phyloP scores from a whole-genome alignment of 2,329 filamentous ascomycete species.

The Teratosphaeria epicoccoides region DNA sequence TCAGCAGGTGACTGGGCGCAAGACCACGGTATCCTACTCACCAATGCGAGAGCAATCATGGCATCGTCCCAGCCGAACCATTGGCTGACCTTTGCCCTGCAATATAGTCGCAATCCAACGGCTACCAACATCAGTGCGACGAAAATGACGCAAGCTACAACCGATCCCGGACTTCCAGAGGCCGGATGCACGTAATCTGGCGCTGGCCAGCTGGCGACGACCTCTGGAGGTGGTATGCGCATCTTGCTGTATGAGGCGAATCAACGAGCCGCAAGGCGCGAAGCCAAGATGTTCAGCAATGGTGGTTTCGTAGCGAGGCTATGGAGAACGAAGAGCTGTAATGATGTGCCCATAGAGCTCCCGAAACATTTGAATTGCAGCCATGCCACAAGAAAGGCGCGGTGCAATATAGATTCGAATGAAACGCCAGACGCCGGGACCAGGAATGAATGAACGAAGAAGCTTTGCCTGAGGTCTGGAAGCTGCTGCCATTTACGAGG shows the following conservation, averaged over 20 bases:
- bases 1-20: slow-evolving; percentile 1
- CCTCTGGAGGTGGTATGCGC: slow-evolving; percentile 19
- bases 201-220: slow-evolving; percentile 28
- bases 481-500: no score
- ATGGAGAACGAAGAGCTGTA: no score
- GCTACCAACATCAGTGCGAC: slow-evolving; percentile 27
- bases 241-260: slow-evolving; percentile 4
- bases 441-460: no score
- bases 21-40: slow-evolving; percentile 11
- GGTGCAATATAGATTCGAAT: no score
- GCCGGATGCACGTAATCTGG: slow-evolving; percentile 34
- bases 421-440: no score
- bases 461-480: no score
- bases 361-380: no score
- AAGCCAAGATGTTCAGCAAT: not conserved
- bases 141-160: slow-evolving; percentile 31
- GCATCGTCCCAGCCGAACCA: slow-evolving; percentile 35
- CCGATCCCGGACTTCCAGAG: slow-evolving; percentile 29
- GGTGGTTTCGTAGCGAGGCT: no score
- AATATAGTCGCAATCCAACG: slow-evolving; percentile 31
- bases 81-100: slow-evolving; percentile 30
- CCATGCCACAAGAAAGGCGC: no score
- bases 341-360: no score
- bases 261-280: slow-evolving; percentile 1
- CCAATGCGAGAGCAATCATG: slow-evolving; percentile 32